A percentile compares a stretch with the other conserved stretches of the same genome.
Conservation (phyloP, 2,329 filamentous ascomycete species). For the Pezicula neosporulosa region DNA sequence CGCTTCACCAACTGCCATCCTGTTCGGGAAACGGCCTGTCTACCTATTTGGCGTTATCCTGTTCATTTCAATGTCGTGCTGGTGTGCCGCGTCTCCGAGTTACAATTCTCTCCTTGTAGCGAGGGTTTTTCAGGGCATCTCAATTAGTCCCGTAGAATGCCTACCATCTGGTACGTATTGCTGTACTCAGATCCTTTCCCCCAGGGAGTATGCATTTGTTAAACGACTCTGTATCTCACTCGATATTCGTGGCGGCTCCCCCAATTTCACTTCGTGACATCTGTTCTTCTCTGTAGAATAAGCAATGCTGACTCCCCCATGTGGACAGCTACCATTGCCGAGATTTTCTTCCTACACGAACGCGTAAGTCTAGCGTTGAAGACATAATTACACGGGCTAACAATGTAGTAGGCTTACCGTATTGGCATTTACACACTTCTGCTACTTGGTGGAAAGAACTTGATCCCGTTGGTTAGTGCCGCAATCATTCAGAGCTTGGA, state of each 20-base stretch:
- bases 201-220: no score
- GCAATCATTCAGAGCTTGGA: constrained; percentile 72
- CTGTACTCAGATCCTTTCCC: no score
- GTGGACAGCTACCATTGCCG: constrained; percentile 73
- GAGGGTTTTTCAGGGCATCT: constrained; percentile 81
- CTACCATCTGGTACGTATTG: constrained; percentile 58
- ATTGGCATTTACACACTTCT: constrained; percentile 91
- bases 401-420: constrained; percentile 58
- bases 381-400: background rate
- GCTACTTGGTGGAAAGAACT: constrained; percentile 85
- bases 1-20: constrained; percentile 84
- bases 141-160: constrained; percentile 87
- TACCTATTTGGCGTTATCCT: constrained; percentile 75
- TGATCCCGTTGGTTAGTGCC: constrained; percentile 83
- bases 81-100: constrained; percentile 81
- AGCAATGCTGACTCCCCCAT: no score
- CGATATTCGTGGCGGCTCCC: no score
- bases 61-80: constrained; percentile 74
- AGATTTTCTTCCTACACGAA: constrained; percentile 96
- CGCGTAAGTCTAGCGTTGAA: constrained; percentile 40
- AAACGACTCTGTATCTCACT: no score
- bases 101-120: constrained; percentile 78
- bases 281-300: no score
- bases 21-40: constrained; percentile 87
- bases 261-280: no score